phyloP scores from a whole-genome alignment of 306 rosid species.

The Sphenostylis stenocarpa region DNA sequence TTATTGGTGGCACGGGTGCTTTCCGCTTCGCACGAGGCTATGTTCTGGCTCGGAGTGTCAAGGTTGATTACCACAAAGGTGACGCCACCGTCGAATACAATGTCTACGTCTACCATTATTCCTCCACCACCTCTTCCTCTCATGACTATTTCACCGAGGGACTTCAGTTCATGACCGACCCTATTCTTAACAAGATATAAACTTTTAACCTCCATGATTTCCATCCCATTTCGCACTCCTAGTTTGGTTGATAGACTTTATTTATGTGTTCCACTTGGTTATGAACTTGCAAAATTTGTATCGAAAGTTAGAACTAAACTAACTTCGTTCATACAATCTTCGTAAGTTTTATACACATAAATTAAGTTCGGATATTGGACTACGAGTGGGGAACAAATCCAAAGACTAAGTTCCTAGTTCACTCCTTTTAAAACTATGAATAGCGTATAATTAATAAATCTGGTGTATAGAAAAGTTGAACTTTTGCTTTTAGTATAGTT shows the following conservation, averaged over 20 bases:
- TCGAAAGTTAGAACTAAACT: not conserved
- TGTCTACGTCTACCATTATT: slow-evolving; percentile 60
- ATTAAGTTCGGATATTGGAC: not conserved
- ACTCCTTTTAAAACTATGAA: no score
- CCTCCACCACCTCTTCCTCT: not conserved
- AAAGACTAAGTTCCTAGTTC: not conserved
- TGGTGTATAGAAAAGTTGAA: no score
- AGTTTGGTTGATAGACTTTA: not conserved
- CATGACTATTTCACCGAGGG: not conserved
- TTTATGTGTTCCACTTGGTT: not conserved
- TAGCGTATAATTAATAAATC: no score
- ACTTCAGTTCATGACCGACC: not conserved
- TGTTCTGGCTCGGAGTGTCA: slow-evolving; percentile 45
- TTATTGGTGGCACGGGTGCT: slow-evolving; percentile 58
- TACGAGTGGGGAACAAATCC: not conserved
- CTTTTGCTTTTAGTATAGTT: no score
- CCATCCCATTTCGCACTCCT: not conserved
- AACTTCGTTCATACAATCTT: not conserved
- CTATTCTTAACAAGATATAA: not conserved
- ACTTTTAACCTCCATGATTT: not conserved
- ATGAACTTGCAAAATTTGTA: not conserved
- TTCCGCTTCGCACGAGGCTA: slow-evolving; percentile 79
- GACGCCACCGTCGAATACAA: slow-evolving; percentile 68
- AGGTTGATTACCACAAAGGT: slow-evolving; percentile 1
- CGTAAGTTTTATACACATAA: not conserved